phyloP scores from a whole-genome alignment of 352 stramenopile species.

The Globisporangium okanoganense region DNA sequence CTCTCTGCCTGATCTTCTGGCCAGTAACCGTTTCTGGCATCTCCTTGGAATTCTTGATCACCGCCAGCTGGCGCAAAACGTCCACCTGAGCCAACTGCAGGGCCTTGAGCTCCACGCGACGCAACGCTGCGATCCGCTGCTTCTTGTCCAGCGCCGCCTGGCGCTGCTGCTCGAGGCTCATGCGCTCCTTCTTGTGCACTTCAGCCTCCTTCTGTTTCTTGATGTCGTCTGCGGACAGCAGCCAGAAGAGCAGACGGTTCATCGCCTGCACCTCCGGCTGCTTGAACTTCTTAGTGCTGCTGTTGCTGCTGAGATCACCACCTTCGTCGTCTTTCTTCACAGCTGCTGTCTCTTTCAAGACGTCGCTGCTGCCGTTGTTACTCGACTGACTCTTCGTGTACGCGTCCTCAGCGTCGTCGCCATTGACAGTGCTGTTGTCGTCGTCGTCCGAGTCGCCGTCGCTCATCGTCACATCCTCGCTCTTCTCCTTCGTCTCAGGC shows the following conservation, averaged over 20 bases:
- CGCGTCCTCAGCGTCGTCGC: slow-evolving; percentile 21
- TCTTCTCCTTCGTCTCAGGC: slow-evolving; percentile 18
- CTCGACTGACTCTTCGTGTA: slow-evolving; percentile 19
- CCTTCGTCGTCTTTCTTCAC: slow-evolving; percentile 14
- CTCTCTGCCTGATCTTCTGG: slow-evolving; percentile 68
- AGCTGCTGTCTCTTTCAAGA: slow-evolving; percentile 20
- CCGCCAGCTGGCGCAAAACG: slow-evolving; percentile 61
- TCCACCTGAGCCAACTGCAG: slow-evolving; percentile 83
- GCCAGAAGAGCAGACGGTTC: slow-evolving; percentile 84
- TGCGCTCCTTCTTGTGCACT: slow-evolving; percentile 71
- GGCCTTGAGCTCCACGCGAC: slow-evolving; percentile 79
- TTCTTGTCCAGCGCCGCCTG: slow-evolving; percentile 68
- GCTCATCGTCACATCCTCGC: slow-evolving; percentile 28
- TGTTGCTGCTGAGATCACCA: not conserved
- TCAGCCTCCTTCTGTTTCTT: slow-evolving; percentile 81
- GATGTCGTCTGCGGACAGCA: slow-evolving; percentile 82
- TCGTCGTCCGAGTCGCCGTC: slow-evolving; percentile 51
- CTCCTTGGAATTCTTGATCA: slow-evolving; percentile 63
- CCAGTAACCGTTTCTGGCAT: slow-evolving; percentile 49
- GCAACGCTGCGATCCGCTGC: slow-evolving; percentile 52
- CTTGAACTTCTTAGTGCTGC: slow-evolving; percentile 57
- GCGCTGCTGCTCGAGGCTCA: slow-evolving; percentile 62
- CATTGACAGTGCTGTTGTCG: slow-evolving; percentile 34
- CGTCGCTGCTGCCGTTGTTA: not conserved
- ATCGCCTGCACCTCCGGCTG: slow-evolving; percentile 88